phyloP scores from a whole-genome alignment of 805 yeast species.

The Wickerhamomyces silvicola region DNA sequence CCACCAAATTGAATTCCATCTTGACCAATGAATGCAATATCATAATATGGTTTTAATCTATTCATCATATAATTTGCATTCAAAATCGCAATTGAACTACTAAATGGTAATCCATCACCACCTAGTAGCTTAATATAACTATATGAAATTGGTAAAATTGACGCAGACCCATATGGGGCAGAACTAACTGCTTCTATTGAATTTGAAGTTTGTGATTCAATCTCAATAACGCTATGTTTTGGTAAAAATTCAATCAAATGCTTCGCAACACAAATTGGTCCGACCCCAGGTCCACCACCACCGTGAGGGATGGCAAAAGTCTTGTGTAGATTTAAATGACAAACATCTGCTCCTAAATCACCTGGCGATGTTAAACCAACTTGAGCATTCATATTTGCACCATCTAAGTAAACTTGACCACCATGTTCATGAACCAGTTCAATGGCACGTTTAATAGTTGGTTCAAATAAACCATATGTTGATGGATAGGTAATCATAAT shows the following conservation, averaged over 20 bases:
- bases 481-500: slow-evolving; percentile 97
- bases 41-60: slow-evolving; percentile 62
- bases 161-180: slow-evolving; percentile 95
- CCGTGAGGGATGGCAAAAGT: slow-evolving; percentile 98
- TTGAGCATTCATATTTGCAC: slow-evolving; percentile 99
- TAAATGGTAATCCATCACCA: slow-evolving; percentile 69
- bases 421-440: slow-evolving; percentile 81
- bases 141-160: slow-evolving; percentile 89
- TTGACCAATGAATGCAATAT: slow-evolving; percentile 67
- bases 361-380: slow-evolving; percentile 97
- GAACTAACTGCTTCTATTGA: slow-evolving; percentile 77
- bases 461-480: slow-evolving; percentile 94
- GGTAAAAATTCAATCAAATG: slow-evolving; percentile 83
- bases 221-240: slow-evolving; percentile 54
- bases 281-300: slow-evolving; percentile 99
- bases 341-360: slow-evolving; percentile 95
- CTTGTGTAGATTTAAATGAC: slow-evolving; percentile 94
- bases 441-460: slow-evolving; percentile 78
- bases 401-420: slow-evolving; percentile 96
- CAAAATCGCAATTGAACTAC: slow-evolving; percentile 86
- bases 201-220: slow-evolving; percentile 33
- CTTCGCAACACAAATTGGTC: slow-evolving; percentile 88
- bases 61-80: slow-evolving; percentile 95
- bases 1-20: slow-evolving; percentile 73
- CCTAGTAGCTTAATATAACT: slow-evolving; percentile 95